Evolutionary conservation across 2,329 filamentous ascomycete species (phyloP).

Genomic region (Colletotrichum sp.): DNA sequence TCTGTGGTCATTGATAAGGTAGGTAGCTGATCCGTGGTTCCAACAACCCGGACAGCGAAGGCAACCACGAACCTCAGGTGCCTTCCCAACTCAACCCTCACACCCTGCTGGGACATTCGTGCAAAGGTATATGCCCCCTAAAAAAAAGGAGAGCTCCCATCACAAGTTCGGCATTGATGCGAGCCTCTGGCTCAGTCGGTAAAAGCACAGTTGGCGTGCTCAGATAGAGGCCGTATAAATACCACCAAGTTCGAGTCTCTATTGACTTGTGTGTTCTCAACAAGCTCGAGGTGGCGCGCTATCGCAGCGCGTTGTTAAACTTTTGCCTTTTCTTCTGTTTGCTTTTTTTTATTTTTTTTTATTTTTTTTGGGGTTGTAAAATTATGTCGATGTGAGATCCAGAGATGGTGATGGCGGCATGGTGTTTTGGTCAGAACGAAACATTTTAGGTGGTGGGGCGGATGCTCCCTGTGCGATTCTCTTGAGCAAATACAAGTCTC

Average conservation of each 20-base stretch:
- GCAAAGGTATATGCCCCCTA: neutral
- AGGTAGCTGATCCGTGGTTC: neutral
- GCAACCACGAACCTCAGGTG: neutral
- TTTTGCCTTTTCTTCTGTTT: neutral
- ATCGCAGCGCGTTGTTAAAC: neutral
- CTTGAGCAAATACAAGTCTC: neutral
- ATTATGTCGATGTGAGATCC: neutral
- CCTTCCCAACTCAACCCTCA: neutral
- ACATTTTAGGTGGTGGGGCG: neutral
- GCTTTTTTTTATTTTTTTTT: neutral
- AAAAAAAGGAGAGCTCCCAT: neutral
- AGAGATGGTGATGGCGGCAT: neutral
- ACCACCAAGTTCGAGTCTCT: neutral
- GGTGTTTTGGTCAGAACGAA: neutral
- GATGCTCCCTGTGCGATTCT: neutral
- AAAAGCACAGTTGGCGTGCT: neutral
- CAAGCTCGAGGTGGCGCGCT: neutral
- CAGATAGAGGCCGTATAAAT: neutral
- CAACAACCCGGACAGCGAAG: neutral
- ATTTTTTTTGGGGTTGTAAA: neutral
- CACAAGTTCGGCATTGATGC: neutral
- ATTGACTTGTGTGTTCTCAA: neutral
- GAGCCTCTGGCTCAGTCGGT: neutral
- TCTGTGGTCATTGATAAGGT: neutral
- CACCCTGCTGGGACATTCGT: neutral